These are phyloP conservation scores for Lyophyllum decastes DNA, from an alignment of 768 basidiomycete genomes.

Conservation along the genomic window DNA sequence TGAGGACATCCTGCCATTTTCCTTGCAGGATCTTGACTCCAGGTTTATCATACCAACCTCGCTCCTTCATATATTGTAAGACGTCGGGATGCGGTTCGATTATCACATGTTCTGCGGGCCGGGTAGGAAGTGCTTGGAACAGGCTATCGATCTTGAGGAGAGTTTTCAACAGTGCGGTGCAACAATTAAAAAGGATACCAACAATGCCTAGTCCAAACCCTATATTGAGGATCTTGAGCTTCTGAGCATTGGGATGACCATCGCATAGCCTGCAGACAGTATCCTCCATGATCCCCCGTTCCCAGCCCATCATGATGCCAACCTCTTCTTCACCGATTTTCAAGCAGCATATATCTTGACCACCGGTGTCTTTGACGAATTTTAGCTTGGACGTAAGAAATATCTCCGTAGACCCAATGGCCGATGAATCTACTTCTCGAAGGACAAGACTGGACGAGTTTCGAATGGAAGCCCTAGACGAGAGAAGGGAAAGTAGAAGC, in stretches of 20 bases:
- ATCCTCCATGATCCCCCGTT: slow-evolving; percentile 79
- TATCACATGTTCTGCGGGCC: slow-evolving; percentile 79
- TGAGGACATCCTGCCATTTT: slow-evolving; percentile 90
- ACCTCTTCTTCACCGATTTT: slow-evolving; percentile 70
- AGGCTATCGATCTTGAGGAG: slow-evolving; percentile 71
- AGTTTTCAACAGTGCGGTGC: neutral
- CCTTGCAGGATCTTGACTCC: slow-evolving; percentile 85
- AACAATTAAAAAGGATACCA: slow-evolving; percentile 25
- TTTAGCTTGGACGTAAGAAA: slow-evolving; percentile 74
- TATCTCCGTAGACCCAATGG: slow-evolving; percentile 60
- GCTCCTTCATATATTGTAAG: slow-evolving; percentile 72
- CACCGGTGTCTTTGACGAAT: slow-evolving; percentile 68
- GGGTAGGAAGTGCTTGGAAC: slow-evolving; percentile 65
- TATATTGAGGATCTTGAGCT: slow-evolving; percentile 79
- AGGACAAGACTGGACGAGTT: slow-evolving; percentile 40
- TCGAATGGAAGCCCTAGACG: slow-evolving; percentile 42
- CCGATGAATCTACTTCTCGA: slow-evolving; percentile 51
- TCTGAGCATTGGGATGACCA: slow-evolving; percentile 46
- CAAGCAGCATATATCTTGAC: slow-evolving; percentile 83
- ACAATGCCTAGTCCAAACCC: slow-evolving; percentile 96
- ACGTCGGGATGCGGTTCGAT: slow-evolving; percentile 95
- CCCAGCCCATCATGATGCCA: slow-evolving; percentile 99
- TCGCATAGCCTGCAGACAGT: slow-evolving; percentile 70
- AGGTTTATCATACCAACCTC: slow-evolving; percentile 76
- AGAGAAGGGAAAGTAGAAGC: slow-evolving; percentile 66